Conservation (phyloP, 2,329 filamentous ascomycete genomes). For the Biscogniauxia sp. region DNA sequence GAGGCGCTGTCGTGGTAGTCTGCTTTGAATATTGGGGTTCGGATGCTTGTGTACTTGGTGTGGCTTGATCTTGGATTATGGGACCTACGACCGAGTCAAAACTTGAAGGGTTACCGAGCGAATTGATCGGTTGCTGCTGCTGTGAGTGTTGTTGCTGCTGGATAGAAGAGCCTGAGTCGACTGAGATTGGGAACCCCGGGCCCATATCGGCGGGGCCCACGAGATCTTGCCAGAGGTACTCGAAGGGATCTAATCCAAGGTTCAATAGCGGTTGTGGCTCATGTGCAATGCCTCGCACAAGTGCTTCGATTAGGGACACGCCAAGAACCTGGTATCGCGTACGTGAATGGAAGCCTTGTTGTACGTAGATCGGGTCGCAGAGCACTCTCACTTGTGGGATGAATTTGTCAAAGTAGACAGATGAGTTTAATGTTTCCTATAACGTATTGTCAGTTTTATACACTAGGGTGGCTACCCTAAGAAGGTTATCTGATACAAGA, state of each 20-base stretch:
- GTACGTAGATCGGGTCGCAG: constrained; percentile 44
- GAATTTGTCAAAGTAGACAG: constrained; percentile 41
- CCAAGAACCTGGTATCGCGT: constrained; percentile 41
- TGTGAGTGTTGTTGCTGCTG: constrained; percentile 19
- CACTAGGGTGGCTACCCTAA: neutral
- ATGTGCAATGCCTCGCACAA: constrained; percentile 33
- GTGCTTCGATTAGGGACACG: constrained; percentile 39
- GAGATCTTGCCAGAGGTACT: constrained; percentile 23
- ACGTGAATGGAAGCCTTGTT: constrained; percentile 35
- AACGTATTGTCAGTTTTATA: constrained; percentile 15
- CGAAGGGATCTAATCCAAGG: constrained; percentile 14
- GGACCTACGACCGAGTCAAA: constrained; percentile 16
- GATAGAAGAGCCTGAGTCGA: constrained; percentile 9
- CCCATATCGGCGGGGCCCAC: constrained; percentile 5
- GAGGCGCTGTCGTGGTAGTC: constrained; percentile 6
- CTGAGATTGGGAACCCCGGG: constrained; percentile 11
- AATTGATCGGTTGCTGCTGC: constrained; percentile 6
- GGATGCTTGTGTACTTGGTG: constrained; percentile 9
- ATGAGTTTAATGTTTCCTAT: constrained; percentile 38
- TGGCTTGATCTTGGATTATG: constrained; percentile 11
- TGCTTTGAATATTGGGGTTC: constrained; percentile 11
- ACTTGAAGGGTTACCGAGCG: constrained; percentile 1
- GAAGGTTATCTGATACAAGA: neutral
- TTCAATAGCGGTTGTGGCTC: constrained; percentile 18
- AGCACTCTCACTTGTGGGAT: constrained; percentile 39